A percentile compares a stretch with the other conserved stretches of the same genome.
These are phyloP conservation scores for Tripterygium wilfordii DNA, from an alignment of 177 flowering plant genomes.

Conservation along the genomic window DNA sequence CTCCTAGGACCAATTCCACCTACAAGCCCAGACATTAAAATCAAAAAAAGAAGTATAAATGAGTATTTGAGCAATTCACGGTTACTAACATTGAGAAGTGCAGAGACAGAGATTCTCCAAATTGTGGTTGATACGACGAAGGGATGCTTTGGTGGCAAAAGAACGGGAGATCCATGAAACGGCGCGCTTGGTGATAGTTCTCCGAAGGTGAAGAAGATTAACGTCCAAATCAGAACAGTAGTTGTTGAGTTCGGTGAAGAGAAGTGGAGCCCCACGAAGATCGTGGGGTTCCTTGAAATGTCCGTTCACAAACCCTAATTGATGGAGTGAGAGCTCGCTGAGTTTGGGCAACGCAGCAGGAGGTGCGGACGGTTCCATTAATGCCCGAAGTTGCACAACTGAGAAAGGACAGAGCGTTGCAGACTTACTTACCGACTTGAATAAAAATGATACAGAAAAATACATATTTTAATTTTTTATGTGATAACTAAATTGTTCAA, in stretches of 20 bases:
- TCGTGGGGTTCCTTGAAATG: constrained; percentile 15
- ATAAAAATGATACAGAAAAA: no score
- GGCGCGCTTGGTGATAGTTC: constrained; percentile 11
- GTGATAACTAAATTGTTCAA: no score
- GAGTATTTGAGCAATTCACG: background rate
- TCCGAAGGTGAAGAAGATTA: constrained; percentile 9
- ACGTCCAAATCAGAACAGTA: constrained; percentile 13
- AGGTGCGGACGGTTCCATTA: no score
- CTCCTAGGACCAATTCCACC: constrained; percentile 16
- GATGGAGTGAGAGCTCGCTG: constrained; percentile 10
- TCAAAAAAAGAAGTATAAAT: background rate
- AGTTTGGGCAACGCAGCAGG: constrained; percentile 10
- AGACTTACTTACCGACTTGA: no score
- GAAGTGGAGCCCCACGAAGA: constrained; percentile 7
- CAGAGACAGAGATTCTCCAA: constrained; percentile 22
- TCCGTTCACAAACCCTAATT: constrained; percentile 13
- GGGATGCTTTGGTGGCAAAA: constrained; percentile 13
- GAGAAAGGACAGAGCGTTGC: no score
- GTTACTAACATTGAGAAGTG: constrained; percentile 15
- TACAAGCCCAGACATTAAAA: constrained; percentile 4
- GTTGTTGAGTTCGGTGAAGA: constrained; percentile 4
- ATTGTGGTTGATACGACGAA: constrained; percentile 13
- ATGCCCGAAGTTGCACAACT: no score
- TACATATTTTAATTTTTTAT: no score
- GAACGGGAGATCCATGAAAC: constrained; percentile 37